phyloP scores from a whole-genome alignment of 2,329 filamentous ascomycete species.

The Teratosphaeria destructans region DNA sequence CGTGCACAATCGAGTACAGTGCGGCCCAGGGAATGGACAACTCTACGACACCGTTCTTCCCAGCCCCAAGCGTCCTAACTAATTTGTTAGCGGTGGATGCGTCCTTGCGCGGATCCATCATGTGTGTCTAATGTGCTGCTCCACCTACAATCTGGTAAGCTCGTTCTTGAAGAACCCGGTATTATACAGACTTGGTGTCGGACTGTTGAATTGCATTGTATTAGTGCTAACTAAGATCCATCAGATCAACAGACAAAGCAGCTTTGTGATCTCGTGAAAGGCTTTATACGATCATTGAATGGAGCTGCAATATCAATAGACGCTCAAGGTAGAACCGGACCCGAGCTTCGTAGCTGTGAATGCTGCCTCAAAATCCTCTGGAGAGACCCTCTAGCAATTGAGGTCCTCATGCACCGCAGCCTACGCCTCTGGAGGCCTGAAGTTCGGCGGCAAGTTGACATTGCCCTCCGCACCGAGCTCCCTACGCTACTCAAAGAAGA shows the following conservation, averaged over 20 bases:
- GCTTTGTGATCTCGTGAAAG: neutral
- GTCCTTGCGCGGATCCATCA: neutral
- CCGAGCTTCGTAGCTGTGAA: neutral
- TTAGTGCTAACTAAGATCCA: neutral
- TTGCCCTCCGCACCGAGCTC: neutral
- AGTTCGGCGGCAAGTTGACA: neutral
- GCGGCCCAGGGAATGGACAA: neutral
- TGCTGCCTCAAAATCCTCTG: neutral
- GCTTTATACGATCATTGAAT: neutral
- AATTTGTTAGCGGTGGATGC: neutral
- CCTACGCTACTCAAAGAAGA: neutral
- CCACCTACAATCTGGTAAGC: neutral
- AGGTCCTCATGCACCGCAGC: neutral
- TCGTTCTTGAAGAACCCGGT: neutral
- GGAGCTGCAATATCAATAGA: neutral
- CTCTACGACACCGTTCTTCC: neutral
- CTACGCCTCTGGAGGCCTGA: neutral
- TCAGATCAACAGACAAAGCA: neutral
- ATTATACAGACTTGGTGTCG: neutral
- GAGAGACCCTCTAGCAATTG: neutral
- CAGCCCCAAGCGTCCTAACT: neutral
- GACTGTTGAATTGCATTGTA: neutral
- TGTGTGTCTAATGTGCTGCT: neutral
- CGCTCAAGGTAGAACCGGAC: neutral
- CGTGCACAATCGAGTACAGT: neutral